Percentiles rank a stretch among this genome's conserved stretches.
These are phyloP conservation scores for Chytriomyces sp. DNA, from an alignment of 192 early-diverging fungal genomes.

Conservation along the genomic window DNA sequence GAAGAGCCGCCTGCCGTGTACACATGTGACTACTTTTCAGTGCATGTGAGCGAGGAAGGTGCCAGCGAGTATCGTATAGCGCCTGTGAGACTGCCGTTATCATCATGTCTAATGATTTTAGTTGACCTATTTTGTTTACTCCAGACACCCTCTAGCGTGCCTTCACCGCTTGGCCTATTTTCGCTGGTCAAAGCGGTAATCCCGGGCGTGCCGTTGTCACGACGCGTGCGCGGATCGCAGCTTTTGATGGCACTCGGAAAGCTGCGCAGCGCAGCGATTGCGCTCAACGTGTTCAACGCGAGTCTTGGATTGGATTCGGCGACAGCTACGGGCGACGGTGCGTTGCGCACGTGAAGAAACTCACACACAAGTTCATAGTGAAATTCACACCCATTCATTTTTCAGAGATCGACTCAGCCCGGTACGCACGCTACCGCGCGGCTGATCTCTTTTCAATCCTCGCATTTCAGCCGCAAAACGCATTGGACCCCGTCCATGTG, in stretches of 20 bases:
- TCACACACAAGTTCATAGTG: neutral
- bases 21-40: neutral
- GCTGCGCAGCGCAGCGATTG: slow-evolving; percentile 19
- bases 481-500: slow-evolving; percentile 20
- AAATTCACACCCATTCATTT: neutral
- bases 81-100: neutral
- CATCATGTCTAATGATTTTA: neutral
- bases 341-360: neutral
- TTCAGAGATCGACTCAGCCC: neutral
- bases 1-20: neutral
- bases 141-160: neutral
- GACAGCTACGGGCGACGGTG: neutral
- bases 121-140: neutral
- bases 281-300: slow-evolving; percentile 22
- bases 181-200: slow-evolving; percentile 16
- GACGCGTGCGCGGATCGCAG: slow-evolving; percentile 4
- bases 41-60: neutral
- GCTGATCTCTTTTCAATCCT: slow-evolving; percentile 23
- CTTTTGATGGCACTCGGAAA: slow-evolving; percentile 28
- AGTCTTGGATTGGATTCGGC: neutral
- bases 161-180: slow-evolving; percentile 10
- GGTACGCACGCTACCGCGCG: slow-evolving; percentile 32
- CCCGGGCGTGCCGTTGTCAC: slow-evolving; percentile 16
- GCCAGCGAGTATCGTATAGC: neutral
- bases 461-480: slow-evolving; percentile 34